A percentile compares a stretch with the other conserved stretches of the same genome.
Evolutionary conservation across 805 yeast genomes (phyloP).

Genomic region (Suhomyces kilbournensis): DNA sequence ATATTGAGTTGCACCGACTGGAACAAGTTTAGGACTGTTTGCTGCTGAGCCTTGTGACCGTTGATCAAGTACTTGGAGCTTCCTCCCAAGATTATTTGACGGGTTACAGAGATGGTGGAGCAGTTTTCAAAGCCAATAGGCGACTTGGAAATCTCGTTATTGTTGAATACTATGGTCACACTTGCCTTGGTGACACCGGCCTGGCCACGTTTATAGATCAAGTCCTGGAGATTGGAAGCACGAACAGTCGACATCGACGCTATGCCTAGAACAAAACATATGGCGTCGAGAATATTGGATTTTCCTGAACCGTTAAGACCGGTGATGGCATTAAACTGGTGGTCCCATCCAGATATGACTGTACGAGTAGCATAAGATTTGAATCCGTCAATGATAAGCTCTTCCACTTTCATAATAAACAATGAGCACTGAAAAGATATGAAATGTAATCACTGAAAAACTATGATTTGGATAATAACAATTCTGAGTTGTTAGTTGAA

Average conservation of each 20-base stretch:
- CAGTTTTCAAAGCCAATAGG: constrained; percentile 86
- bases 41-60: constrained; percentile 96
- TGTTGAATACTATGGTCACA: constrained; percentile 94
- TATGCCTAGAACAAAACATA: constrained; percentile 96
- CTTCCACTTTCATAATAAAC: constrained; percentile 80
- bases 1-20: constrained; percentile 94
- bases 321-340: constrained; percentile 95
- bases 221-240: constrained; percentile 88
- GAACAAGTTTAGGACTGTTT: constrained; percentile 82
- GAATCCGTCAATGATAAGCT: constrained; percentile 94
- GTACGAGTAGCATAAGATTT: constrained; percentile 97
- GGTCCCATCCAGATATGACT: constrained; percentile 92
- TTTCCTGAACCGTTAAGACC: constrained; percentile 98
- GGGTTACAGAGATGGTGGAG: constrained; percentile 79
- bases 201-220: constrained; percentile 95
- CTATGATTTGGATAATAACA: too few relatives aligned
- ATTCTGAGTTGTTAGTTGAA: too few relatives aligned
- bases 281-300: constrained; percentile 93
- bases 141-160: constrained; percentile 65
- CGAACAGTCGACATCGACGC: constrained; percentile 93
- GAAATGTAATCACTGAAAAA: too few relatives aligned
- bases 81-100: constrained; percentile 90
- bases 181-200: constrained; percentile 97
- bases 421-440: too few relatives aligned
- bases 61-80: constrained; percentile 88